These are phyloP conservation scores for Sistotremastrum suecicum DNA, from an alignment of 768 basidiomycete species.

Conservation along the genomic window DNA sequence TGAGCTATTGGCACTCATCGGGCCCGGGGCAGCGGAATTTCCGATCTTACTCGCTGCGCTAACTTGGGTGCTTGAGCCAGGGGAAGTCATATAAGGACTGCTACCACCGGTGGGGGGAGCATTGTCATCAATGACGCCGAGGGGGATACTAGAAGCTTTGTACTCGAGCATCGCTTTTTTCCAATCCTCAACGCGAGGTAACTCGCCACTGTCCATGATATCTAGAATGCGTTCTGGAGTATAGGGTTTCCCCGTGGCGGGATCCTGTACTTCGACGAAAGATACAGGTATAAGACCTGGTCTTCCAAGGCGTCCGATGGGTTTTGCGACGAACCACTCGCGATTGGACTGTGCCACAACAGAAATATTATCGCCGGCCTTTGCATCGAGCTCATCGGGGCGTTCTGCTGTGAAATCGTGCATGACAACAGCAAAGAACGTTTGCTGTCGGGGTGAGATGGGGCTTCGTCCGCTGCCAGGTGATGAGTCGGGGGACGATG, in stretches of 20 bases:
- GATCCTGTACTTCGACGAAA: constrained; percentile 94
- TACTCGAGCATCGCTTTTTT: constrained; percentile 90
- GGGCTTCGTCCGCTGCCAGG: constrained; percentile 11
- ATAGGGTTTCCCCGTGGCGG: constrained; percentile 68
- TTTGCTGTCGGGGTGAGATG: constrained; percentile 30
- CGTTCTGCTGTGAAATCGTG: constrained; percentile 96
- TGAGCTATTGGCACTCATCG: constrained; percentile 1
- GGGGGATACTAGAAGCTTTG: constrained; percentile 89
- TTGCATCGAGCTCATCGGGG: constrained; percentile 91
- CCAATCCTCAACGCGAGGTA: constrained; percentile 99
- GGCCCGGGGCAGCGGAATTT: not conserved
- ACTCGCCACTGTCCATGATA: constrained; percentile 74
- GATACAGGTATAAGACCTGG: constrained; percentile 95
- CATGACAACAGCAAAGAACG: constrained; percentile 88
- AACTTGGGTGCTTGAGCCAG: constrained; percentile 4
- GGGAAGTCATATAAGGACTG: constrained; percentile 2
- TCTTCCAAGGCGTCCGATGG: constrained; percentile 86
- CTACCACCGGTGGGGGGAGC: constrained; percentile 13
- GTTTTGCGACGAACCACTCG: constrained; percentile 99
- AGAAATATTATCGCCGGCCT: constrained; percentile 84
- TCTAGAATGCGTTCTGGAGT: constrained; percentile 42
- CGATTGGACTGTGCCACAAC: constrained; percentile 99
- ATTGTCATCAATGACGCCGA: constrained; percentile 74
- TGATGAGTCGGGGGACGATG: constrained; percentile 11
- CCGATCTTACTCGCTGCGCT: not conserved